Base-by-base conservation (phyloP, 202 grass and related monocot genomes). In the Eragrostis tef region DNA sequence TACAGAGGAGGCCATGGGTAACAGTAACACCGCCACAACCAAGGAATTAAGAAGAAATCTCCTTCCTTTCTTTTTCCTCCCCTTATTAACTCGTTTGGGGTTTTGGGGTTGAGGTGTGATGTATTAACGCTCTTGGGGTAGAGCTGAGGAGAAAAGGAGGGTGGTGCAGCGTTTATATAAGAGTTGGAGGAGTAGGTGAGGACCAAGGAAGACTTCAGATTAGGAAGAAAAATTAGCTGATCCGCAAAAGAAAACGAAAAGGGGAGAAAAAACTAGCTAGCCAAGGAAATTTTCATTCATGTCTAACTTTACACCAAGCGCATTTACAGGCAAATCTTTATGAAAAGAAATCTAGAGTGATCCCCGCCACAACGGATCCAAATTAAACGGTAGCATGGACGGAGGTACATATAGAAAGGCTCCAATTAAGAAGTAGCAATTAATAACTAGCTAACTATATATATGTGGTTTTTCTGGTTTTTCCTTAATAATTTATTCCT, bases 41-140 rank as follows among this genome's bases (percentile, higher is more conserved):
- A 31, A 31, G 29, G 3, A 31, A 3, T 39, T 39, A 39, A 39
- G 34, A 39, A 39, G 34, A 39, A 39, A 6, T 39, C 34, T 39
- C 34, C 34, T 39, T 5, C 6, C 34, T 39, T 24, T 7, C 6
- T 75, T 42, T 43, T n/a, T 52, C 67, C 42, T 5, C 0, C 4
- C 7, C 39, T 41, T 2, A 48, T 4, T 49, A 49, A 39, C 34
- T 39, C 24, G 77, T 57, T 64, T 47, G 31, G 10, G 65, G 27
- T 67, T 64, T 29, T 26, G 34, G 20, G 20, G 19, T 58, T 70
- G 78, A 16, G 16, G 27, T 72, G 73, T 62, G 63, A 51, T 80
- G 14, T 9, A n/a, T n/a, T n/a, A 68, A 14, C 11, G 80, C 84
- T 90, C 79, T 84, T 84, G 47, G 47, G 42, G 69, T 75, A 90